Conservation (phyloP, 2,329 filamentous ascomycete species). For the Stagonosporopsis chrysanthemi region DNA sequence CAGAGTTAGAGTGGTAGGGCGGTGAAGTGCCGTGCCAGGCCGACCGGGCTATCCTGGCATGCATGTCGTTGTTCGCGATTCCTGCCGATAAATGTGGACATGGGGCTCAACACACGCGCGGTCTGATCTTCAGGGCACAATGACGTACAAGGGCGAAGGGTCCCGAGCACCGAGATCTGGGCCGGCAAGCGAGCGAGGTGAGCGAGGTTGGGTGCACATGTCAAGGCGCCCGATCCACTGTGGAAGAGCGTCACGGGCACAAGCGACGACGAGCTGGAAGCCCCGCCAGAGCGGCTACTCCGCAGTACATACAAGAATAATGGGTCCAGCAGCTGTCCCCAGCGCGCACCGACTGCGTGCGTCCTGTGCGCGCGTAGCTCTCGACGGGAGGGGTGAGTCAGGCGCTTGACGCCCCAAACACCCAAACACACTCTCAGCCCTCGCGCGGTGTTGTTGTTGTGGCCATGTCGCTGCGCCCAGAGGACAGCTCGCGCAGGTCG, state of each 20-base stretch:
- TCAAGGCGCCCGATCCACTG: conserved; percentile 12
- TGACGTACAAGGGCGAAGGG: conserved; percentile 4
- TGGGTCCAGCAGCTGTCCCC: conserved; percentile 6
- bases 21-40: conserved; percentile 11
- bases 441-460: too few relatives aligned
- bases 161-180: not conserved
- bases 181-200: not conserved
- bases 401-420: not conserved
- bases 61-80: conserved; percentile 9
- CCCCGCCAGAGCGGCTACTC: conserved; percentile 7
- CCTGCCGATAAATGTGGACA: conserved; percentile 18
- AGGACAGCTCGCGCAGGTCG: conserved; percentile 49
- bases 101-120: conserved; percentile 13
- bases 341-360: conserved; percentile 11
- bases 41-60: conserved; percentile 10
- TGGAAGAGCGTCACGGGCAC: conserved; percentile 19
- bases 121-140: not conserved
- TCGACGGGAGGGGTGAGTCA: not conserved
- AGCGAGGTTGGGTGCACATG: not conserved
- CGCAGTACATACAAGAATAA: not conserved
- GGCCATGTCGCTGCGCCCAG: conserved; percentile 52
- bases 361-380: conserved; percentile 8
- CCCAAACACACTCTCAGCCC: not conserved
- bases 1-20: conserved; percentile 4
- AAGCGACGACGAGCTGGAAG: conserved; percentile 12